Percentiles rank a stretch among this genome's conserved stretches.
Evolutionary conservation across 257 asterid genomes (phyloP).

Genomic region (Eustoma russellianum): DNA sequence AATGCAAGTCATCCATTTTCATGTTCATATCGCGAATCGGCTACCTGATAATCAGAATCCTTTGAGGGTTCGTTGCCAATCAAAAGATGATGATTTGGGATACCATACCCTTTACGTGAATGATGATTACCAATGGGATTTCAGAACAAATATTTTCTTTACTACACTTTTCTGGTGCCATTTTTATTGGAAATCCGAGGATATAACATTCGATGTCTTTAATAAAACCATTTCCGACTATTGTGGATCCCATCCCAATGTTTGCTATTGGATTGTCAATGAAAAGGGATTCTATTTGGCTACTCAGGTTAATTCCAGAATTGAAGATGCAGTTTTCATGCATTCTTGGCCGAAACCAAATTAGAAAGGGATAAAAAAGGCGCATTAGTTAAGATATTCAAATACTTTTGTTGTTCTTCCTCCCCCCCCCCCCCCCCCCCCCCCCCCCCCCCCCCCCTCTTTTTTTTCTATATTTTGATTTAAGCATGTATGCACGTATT

Average conservation of each 20-base stretch:
- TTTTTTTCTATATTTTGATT: too few species aligned
- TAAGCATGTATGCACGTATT: too few species aligned
- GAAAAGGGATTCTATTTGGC: constrained; percentile 1
- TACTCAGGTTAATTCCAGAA: too few species aligned
- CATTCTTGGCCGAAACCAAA: too few species aligned
- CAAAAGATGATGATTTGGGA: constrained; percentile 11
- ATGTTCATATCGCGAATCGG: background rate
- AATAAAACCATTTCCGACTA: background rate
- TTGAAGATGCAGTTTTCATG: too few species aligned
- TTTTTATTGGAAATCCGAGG: constrained; percentile 6
- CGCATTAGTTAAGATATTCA: too few species aligned
- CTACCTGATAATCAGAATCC: background rate
- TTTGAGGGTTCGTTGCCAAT: constrained; percentile 4
- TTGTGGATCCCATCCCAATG: background rate
- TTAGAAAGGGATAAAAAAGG: too few species aligned
- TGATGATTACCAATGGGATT: background rate
- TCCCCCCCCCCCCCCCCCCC: too few species aligned
- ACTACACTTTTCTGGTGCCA: constrained; percentile 10
- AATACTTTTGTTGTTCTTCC: too few species aligned
- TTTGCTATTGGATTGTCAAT: background rate
- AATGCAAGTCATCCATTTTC: too few species aligned
- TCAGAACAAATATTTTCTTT: background rate
- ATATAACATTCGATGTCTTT: constrained; percentile 2
- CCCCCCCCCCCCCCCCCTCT: too few species aligned
- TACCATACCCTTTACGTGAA: background rate